Conservation (phyloP, 495 filamentous ascomycete species). For the Aspergillus sparsus region DNA sequence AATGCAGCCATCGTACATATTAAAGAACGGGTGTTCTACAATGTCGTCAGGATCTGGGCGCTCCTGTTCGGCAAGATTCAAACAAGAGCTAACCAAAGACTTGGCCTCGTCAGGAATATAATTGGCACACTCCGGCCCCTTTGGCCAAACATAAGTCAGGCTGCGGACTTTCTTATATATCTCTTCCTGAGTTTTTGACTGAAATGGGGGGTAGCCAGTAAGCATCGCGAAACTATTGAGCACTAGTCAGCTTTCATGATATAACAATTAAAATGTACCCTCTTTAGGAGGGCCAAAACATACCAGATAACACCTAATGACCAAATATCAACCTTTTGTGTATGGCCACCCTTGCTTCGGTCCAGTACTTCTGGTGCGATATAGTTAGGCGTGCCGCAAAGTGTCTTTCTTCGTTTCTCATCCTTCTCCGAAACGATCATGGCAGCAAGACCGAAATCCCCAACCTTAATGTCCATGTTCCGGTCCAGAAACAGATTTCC, state of each 20-base stretch:
- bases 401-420: conserved; percentile 78
- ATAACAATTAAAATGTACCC: too few relatives aligned
- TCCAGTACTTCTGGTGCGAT: conserved; percentile 95
- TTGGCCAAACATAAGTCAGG: conserved; percentile 76
- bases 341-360: conserved; percentile 75
- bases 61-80: conserved; percentile 69
- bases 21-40: conserved; percentile 81
- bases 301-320: conserved; percentile 94
- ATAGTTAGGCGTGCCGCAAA: conserved; percentile 98
- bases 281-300: conserved; percentile 33
- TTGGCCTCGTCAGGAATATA: conserved; percentile 66
- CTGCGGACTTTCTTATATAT: conserved; percentile 77
- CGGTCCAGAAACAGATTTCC: conserved; percentile 96
- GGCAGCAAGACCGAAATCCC: conserved; percentile 96
- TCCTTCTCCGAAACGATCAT: conserved; percentile 84
- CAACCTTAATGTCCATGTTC: conserved; percentile 96
- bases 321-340: conserved; percentile 95
- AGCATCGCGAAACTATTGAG: conserved; percentile 77
- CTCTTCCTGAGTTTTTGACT: conserved; percentile 80
- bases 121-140: conserved; percentile 48
- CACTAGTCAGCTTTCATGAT: neutral
- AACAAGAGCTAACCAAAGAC: conserved; percentile 70
- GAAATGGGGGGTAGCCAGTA: conserved; percentile 84
- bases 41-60: conserved; percentile 78
- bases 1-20: conserved; percentile 57